Evolutionary conservation across 257 asterid species (phyloP).

Genomic region (Cruciata laevipes): DNA sequence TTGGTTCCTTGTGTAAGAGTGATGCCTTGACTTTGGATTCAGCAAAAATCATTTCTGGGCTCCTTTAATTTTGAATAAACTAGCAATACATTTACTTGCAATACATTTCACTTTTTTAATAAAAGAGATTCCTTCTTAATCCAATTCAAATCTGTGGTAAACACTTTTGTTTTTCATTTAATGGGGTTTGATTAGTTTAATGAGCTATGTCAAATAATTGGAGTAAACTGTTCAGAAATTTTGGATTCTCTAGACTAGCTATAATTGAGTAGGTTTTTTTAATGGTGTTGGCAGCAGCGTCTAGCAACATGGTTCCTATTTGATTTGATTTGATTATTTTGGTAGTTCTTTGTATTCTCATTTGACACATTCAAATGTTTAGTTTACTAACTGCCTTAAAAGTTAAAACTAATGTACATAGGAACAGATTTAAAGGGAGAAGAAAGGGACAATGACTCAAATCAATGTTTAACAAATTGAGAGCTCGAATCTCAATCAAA

Average conservation of each 20-base stretch:
- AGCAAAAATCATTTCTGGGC: neutral
- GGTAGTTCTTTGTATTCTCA: neutral
- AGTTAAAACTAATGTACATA: no score
- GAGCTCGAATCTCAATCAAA: neutral
- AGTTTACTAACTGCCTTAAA: no score
- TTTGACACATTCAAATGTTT: no score
- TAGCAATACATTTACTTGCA: neutral
- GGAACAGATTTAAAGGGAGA: no score
- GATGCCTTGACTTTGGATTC: neutral
- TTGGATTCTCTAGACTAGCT: neutral
- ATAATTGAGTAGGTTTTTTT: neutral
- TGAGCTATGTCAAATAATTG: neutral
- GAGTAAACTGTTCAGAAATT: neutral
- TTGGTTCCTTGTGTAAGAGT: slow-evolving; percentile 13
- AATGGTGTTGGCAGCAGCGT: neutral
- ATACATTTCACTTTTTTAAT: neutral
- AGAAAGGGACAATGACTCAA: no score
- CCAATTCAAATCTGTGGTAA: neutral
- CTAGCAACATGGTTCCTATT: no score
- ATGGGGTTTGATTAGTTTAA: slow-evolving; percentile 4
- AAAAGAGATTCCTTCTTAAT: neutral
- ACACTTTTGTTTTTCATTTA: neutral
- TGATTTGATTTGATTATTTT: neutral
- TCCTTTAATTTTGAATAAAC: neutral
- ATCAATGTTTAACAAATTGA: no score